Conservation (phyloP, 2,329 filamentous ascomycete genomes). For the Colletotrichum sp. region DNA sequence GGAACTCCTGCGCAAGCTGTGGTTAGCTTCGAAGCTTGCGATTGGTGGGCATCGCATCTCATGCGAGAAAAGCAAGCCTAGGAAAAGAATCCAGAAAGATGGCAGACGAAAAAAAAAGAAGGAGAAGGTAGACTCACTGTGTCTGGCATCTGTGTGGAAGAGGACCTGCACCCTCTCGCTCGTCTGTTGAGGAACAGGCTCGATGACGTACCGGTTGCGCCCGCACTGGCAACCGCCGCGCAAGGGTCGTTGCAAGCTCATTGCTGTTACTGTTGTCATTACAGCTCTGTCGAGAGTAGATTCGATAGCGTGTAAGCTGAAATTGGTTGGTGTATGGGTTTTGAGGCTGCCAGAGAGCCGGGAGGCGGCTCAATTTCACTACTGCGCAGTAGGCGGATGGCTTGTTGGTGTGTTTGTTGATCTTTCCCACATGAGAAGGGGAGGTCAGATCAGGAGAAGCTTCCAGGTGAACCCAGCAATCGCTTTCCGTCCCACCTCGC, state of each 20-base stretch:
- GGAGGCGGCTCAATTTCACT: not conserved
- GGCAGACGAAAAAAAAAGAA: not conserved
- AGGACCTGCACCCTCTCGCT: conserved; percentile 68
- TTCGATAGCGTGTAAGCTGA: not conserved
- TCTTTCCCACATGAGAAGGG: not conserved
- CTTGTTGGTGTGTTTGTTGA: conserved; percentile 7
- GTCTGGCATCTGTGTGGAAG: conserved; percentile 73
- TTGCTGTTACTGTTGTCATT: conserved; percentile 30
- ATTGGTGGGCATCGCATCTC: not conserved
- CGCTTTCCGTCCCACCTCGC: not conserved
- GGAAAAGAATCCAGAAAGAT: not conserved
- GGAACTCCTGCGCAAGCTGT: conserved; percentile 56
- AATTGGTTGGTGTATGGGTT: not conserved
- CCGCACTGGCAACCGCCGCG: conserved; percentile 85
- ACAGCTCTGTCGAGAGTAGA: not conserved
- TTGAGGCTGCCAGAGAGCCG: not conserved
- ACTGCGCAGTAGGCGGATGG: not conserved
- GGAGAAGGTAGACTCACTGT: conserved; percentile 65
- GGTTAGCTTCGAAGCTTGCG: conserved; percentile 19
- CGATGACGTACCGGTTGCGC: conserved; percentile 80
- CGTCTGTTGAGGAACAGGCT: conserved; percentile 63
- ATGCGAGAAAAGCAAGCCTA: not conserved
- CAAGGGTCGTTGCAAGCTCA: conserved; percentile 59
- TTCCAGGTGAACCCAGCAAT: conserved; percentile 19
- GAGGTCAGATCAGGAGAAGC: conserved; percentile 11